Base-by-base conservation (phyloP, 1,284 basidiomycete species). In the Melampsora larici-populina region DNA sequence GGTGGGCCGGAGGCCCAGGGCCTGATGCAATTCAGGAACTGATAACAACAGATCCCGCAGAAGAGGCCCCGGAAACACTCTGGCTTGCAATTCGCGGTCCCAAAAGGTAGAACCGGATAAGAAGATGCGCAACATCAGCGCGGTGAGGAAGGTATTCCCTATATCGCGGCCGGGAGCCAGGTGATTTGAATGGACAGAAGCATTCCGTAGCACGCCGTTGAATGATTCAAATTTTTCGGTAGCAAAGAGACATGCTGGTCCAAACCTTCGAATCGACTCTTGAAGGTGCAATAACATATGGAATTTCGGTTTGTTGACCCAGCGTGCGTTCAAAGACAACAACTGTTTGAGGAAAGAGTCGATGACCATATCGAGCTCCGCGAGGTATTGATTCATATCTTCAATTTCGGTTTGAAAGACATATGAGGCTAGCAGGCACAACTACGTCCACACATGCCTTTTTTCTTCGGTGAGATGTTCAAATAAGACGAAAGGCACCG, bases 301-400 rank as follows among this genome's bases (percentile, higher is more conserved):
- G 51, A 83, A 86, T 71, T 86, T 86, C 0, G 84, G 83, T 75
- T 86, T 86, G 73, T 86, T 85, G 76, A 85, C 84, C 85, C 85
- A 85, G 0, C 77, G 80, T 5, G 72, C 70, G 0, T 82, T 83
- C 82, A 83, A 84, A 0, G 40, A 69, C 0, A 81, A 82, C 0
- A 83, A 82, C 3, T 79, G 79, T 0, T 81, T 24, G 0, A 85
- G 79, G 68, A 85, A 84, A 9, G 80, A 29, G 0, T 84, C 33
- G 24, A 86, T 85, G 43, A 79, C 82, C 1, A 48, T 2, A 4
- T 81, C 21, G 24, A 73, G 24, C 1, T 73, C 71, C 1, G 13
- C 83, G 17, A 83, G 2, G 77, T 85, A 83, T 4, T 11, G n/a
- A 40, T 84, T 81, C 33, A 86, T 78, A 77, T 85, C 71, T 0